A percentile compares a stretch with the other conserved stretches of the same genome.
These are phyloP conservation scores for Phytophthora sojae DNA, from an alignment of 352 stramenopile species.

Conservation along the genomic window DNA sequence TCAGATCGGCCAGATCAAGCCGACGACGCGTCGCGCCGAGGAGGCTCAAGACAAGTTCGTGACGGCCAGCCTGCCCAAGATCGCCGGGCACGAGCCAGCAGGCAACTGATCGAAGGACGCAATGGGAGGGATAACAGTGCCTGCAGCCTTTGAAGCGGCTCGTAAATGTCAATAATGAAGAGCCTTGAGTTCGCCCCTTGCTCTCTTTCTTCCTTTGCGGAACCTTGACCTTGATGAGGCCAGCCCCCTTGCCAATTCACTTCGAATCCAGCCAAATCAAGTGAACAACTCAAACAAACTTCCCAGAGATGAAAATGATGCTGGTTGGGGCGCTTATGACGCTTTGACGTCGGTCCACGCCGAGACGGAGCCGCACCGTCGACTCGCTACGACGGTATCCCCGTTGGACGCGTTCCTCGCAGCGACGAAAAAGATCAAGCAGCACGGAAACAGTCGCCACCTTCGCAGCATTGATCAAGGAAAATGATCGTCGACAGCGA, in stretches of 20 bases:
- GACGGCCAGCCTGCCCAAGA: conserved; percentile 22
- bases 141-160: neutral
- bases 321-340: conserved; percentile 10
- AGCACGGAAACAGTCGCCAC: conserved; percentile 1
- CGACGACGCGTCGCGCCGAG: conserved; percentile 15
- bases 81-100: neutral
- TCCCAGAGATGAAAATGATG: conserved; percentile 20
- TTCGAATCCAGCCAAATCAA: conserved; percentile 3
- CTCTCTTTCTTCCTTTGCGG: no score
- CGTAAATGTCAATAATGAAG: neutral
- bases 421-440: conserved; percentile 14
- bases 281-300: conserved; percentile 7
- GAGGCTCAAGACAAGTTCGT: conserved; percentile 27
- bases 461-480: conserved; percentile 10
- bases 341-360: neutral
- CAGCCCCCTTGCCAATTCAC: neutral
- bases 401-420: conserved; percentile 6
- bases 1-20: conserved; percentile 22
- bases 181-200: neutral
- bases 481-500: conserved; percentile 4
- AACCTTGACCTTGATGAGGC: no score
- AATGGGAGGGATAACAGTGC: neutral
- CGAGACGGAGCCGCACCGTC: neutral
- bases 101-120: conserved; percentile 3
- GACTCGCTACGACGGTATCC: conserved; percentile 2